A percentile compares a stretch with the other conserved stretches of the same genome.
Evolutionary conservation across 768 basidiomycete genomes (phyloP).

Genomic region (Sistotremastrum niveocremeum): DNA sequence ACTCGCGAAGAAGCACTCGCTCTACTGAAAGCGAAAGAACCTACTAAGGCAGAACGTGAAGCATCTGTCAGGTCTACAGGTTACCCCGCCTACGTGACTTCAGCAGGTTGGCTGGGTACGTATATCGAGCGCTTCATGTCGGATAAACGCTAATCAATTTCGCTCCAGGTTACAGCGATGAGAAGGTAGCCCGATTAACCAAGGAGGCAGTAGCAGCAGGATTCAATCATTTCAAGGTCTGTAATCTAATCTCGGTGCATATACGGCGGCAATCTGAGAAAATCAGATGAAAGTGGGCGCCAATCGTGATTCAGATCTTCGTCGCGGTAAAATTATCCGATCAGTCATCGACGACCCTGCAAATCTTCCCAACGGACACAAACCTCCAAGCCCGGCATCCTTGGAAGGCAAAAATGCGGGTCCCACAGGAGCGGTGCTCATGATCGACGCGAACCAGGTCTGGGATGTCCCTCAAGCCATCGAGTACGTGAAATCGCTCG

Average conservation of each 20-base stretch:
- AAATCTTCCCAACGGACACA: slow-evolving; percentile 49
- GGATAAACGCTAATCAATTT: not conserved
- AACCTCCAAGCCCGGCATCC: slow-evolving; percentile 45
- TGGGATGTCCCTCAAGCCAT: slow-evolving; percentile 92
- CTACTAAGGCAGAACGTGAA: slow-evolving; percentile 69
- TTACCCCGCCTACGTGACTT: slow-evolving; percentile 91
- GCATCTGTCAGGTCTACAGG: slow-evolving; percentile 44
- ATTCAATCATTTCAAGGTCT: slow-evolving; percentile 90
- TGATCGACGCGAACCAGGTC: slow-evolving; percentile 97
- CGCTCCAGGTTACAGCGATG: slow-evolving; percentile 70
- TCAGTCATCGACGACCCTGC: slow-evolving; percentile 91
- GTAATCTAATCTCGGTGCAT: slow-evolving; percentile 1
- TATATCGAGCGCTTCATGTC: not conserved
- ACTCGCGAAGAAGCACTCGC: slow-evolving; percentile 81
- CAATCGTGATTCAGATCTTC: slow-evolving; percentile 65
- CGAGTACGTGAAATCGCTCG: slow-evolving; percentile 73
- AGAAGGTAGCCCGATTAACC: slow-evolving; percentile 78
- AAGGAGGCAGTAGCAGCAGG: slow-evolving; percentile 74
- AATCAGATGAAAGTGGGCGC: slow-evolving; percentile 83
- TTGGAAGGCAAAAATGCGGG: slow-evolving; percentile 87
- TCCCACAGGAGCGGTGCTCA: slow-evolving; percentile 84
- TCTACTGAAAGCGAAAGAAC: slow-evolving; percentile 66
- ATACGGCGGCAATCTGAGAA: no score
- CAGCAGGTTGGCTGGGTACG: slow-evolving; percentile 79
- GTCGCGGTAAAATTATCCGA: slow-evolving; percentile 79